Percentiles rank a stretch among this genome's conserved stretches.
These are phyloP conservation scores for Metschnikowia sp. DNA, from an alignment of 805 yeast species.

Conservation along the genomic window DNA sequence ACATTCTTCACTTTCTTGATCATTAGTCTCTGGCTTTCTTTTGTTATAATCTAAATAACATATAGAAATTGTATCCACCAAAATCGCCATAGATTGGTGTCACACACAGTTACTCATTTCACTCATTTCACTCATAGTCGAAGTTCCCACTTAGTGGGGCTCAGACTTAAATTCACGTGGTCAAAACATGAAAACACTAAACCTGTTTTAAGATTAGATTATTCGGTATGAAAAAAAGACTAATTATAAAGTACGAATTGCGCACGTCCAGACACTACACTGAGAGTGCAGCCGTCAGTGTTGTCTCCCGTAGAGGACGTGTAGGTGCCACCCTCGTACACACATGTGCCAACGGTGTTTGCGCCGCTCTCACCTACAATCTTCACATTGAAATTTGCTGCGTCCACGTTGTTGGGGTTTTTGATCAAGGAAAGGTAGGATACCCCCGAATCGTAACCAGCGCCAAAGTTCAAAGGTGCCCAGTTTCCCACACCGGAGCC, in stretches of 20 bases:
- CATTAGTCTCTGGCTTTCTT: too few relatives aligned
- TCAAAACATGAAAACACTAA: too few relatives aligned
- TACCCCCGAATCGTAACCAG: constrained; percentile 68
- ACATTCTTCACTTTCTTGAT: too few relatives aligned
- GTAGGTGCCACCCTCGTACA: constrained; percentile 74
- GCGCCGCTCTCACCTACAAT: constrained; percentile 71
- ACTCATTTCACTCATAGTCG: too few relatives aligned
- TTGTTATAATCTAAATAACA: too few relatives aligned
- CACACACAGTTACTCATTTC: too few relatives aligned
- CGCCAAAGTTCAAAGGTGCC: constrained; percentile 96
- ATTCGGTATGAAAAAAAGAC: background rate
- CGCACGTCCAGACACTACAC: constrained; percentile 81
- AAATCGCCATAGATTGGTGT: too few relatives aligned
- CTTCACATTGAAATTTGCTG: constrained; percentile 56
- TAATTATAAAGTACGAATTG: constrained; percentile 58
- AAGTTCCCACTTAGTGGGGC: too few relatives aligned
- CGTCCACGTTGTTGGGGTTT: constrained; percentile 79
- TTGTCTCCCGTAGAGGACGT: constrained; percentile 49
- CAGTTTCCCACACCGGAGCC: constrained; percentile 91
- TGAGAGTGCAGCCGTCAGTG: constrained; percentile 88
- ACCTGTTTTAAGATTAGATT: too few relatives aligned
- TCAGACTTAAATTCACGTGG: too few relatives aligned
- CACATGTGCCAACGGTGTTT: constrained; percentile 67
- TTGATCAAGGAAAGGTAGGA: constrained; percentile 89
- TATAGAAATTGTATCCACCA: too few relatives aligned